Conservation (phyloP, 257 asterid genomes). For the Nicotiana noctiflora region DNA sequence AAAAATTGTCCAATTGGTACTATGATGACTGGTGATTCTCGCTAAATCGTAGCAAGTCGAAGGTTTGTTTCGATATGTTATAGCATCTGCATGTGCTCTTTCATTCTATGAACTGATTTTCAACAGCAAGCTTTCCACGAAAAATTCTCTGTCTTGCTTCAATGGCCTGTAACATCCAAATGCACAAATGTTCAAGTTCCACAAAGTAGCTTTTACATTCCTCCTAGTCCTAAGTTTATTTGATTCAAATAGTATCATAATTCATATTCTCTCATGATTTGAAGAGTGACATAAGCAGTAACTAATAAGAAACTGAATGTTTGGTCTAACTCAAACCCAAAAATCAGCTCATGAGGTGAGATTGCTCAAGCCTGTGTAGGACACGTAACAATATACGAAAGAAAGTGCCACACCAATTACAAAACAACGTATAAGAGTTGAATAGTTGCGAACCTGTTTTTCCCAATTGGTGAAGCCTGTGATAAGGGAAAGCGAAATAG, state of each 20-base stretch:
- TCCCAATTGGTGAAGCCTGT: slow-evolving; percentile 64
- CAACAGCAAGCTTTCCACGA: slow-evolving; percentile 16
- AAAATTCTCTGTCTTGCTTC: slow-evolving; percentile 40
- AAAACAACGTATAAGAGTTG: background rate
- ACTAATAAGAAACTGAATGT: too few relatives aligned
- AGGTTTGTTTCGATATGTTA: background rate
- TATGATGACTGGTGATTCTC: background rate
- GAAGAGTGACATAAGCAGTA: too few relatives aligned
- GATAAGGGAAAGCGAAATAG: slow-evolving; percentile 36
- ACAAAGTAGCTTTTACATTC: background rate
- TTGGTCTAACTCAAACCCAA: too few relatives aligned
- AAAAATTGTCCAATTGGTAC: background rate
- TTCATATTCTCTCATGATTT: too few relatives aligned
- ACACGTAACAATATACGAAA: background rate
- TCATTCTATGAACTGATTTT: background rate
- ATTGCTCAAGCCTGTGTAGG: background rate
- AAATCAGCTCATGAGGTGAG: too few relatives aligned
- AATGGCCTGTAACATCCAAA: slow-evolving; percentile 30
- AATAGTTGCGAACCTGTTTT: slow-evolving; percentile 40
- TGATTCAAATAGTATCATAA: background rate
- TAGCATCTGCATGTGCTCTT: background rate
- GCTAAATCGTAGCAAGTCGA: background rate
- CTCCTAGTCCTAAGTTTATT: background rate
- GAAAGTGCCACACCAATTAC: background rate
- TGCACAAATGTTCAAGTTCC: background rate